Conservation (phyloP, 1,284 basidiomycete species). For the Lentinula novae-zelandiae region DNA sequence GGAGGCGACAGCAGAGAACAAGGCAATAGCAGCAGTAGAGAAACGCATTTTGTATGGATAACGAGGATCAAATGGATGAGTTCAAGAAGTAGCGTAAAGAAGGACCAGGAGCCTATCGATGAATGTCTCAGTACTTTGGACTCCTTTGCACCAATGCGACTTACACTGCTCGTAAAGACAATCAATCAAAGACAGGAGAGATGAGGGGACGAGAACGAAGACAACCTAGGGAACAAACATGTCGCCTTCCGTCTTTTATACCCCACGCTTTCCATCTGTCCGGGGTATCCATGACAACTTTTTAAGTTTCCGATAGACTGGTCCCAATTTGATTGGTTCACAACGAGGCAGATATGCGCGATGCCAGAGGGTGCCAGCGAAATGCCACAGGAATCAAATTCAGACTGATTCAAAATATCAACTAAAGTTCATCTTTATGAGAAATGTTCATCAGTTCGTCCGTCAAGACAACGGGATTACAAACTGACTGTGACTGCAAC, state of each 20-base stretch:
- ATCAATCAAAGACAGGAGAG: constrained; percentile 6
- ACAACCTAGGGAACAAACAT: neutral
- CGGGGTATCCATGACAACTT: constrained; percentile 5
- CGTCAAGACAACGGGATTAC: no score
- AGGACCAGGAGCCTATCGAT: constrained; percentile 25
- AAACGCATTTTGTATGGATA: constrained; percentile 45
- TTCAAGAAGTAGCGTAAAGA: constrained; percentile 12
- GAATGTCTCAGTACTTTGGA: neutral
- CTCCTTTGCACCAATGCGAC: constrained; percentile 11
- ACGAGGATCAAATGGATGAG: neutral
- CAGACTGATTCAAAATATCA: no score
- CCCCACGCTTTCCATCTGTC: no score
- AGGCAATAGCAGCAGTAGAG: constrained; percentile 38
- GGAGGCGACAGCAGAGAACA: constrained; percentile 37
- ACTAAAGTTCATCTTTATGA: no score
- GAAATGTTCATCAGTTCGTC: no score
- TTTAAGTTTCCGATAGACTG: neutral
- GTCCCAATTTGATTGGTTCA: neutral
- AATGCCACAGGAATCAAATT: no score
- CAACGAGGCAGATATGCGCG: neutral
- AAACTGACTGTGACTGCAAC: no score
- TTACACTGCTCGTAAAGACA: constrained; percentile 31
- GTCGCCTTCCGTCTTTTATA: neutral
- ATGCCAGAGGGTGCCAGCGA: neutral
- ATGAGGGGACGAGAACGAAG: constrained; percentile 7